These are phyloP conservation scores for Sporothrix phasma DNA, from an alignment of 2,329 filamentous ascomycete genomes.

Conservation along the genomic window DNA sequence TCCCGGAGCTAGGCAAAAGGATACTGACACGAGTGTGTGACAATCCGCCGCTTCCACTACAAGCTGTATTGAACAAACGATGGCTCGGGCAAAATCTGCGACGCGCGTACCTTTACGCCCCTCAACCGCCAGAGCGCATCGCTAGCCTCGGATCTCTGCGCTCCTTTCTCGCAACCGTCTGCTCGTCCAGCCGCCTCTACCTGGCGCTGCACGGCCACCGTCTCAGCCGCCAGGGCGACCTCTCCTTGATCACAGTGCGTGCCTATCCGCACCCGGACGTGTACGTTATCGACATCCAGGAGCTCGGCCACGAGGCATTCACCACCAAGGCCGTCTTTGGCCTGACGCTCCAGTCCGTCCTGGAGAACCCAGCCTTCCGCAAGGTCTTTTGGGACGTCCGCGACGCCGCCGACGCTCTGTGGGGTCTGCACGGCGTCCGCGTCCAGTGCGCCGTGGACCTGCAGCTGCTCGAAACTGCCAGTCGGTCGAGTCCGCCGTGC, in stretches of 20 bases:
- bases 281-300: conserved; percentile 21
- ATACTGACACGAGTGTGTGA: background rate
- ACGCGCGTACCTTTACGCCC: background rate
- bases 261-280: conserved; percentile 10
- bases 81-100: background rate
- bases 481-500: conserved; percentile 16
- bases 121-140: background rate
- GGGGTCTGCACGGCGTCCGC: conserved; percentile 18
- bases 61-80: background rate
- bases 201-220: conserved; percentile 19
- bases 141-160: background rate
- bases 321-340: conserved; percentile 4
- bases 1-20: background rate
- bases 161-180: background rate
- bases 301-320: conserved; percentile 18
- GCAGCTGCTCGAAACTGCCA: conserved; percentile 25
- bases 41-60: background rate
- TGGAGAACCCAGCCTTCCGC: conserved; percentile 17
- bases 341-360: conserved; percentile 18
- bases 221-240: conserved; percentile 19
- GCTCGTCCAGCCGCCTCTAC: conserved; percentile 15
- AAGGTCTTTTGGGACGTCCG: conserved; percentile 24
- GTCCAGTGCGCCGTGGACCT: conserved; percentile 23
- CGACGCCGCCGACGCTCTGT: conserved; percentile 24
- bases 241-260: conserved; percentile 19